Evolutionary conservation across 2,329 filamentous ascomycete species (phyloP).

Genomic region (Colletotrichum endophyticum): DNA sequence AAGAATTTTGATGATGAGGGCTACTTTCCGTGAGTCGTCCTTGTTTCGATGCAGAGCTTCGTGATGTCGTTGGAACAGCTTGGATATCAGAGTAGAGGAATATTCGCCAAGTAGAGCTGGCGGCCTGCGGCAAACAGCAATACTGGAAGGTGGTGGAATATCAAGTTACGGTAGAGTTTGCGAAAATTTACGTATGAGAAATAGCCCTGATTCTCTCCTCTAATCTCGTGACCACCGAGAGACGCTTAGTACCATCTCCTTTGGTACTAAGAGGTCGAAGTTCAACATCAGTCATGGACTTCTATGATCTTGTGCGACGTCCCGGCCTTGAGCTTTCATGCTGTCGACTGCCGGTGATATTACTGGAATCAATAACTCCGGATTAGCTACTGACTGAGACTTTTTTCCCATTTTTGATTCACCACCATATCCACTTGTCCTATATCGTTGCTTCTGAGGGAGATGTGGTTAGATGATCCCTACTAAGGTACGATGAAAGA

Average conservation of each 20-base stretch:
- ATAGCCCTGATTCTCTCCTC: background rate
- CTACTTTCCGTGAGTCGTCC: background rate
- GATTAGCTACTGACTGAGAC: too few relatives aligned
- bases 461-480: too few relatives aligned
- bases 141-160: background rate
- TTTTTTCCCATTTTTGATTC: too few relatives aligned
- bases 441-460: too few relatives aligned
- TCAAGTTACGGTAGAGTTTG: background rate
- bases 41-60: background rate
- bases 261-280: background rate
- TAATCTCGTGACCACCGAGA: background rate
- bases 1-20: background rate
- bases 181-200: background rate
- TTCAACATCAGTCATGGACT: background rate
- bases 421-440: too few relatives aligned
- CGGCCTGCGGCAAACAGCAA: background rate
- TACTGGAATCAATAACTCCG: too few relatives aligned
- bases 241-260: background rate
- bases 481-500: too few relatives aligned
- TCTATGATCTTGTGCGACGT: background rate
- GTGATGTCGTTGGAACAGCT: background rate
- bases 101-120: background rate
- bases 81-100: background rate
- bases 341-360: too few relatives aligned
- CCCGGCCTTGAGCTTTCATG: too few relatives aligned